Base-by-base conservation (phyloP, 2,329 filamentous ascomycete species). In the Cadophora gregata region DNA sequence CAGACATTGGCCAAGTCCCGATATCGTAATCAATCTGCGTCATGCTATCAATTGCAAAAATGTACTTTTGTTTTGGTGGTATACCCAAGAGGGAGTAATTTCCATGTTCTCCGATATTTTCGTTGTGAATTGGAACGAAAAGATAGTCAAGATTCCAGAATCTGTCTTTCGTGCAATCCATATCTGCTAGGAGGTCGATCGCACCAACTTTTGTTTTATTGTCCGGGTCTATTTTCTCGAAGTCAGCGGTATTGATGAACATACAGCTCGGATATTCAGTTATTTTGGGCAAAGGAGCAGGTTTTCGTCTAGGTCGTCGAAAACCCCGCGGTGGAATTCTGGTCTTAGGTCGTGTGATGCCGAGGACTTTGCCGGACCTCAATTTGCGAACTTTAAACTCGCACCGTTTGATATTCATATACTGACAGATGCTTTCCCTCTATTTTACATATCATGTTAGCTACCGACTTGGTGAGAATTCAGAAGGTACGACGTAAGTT, bases 121-220 rank as follows among this genome's bases (percentile, higher is more conserved):
- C 5, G 4, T 62, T 31, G 31, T 55, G 27, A 48, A 25, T 42
- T 12, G 60, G 60, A 7, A 62, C 16, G 14, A 62, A 62, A 1
- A 62, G 31, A n/a, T 45, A 62, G 24, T 62, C 60, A 3, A 62
- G 10, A 14, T 25, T 27, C 48, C 7, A 4, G 29, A 62, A 62
- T n/a, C 45, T 55, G 8, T 12, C 48, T 36, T 24, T 21, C 19
- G 14, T 42, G 8, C 24, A 31, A 14, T 53, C 21, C 14, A 62
- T 38, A 4, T 36, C n/a, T 9, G 42, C 12, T 4, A 62, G 33
- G 2, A 62, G 25, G n/a, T 53, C 50, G 27, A 53, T n/a, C 25
- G 25, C 25, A 16, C 45, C 33, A 6, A n/a, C 24, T 7, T 12
- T 10, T 27, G 8, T 24, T 19, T 50, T 21, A 8, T 12, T 10